These are phyloP conservation scores for Trametes sp. DNA, from an alignment of 1,284 basidiomycete species.

Conservation along the genomic window DNA sequence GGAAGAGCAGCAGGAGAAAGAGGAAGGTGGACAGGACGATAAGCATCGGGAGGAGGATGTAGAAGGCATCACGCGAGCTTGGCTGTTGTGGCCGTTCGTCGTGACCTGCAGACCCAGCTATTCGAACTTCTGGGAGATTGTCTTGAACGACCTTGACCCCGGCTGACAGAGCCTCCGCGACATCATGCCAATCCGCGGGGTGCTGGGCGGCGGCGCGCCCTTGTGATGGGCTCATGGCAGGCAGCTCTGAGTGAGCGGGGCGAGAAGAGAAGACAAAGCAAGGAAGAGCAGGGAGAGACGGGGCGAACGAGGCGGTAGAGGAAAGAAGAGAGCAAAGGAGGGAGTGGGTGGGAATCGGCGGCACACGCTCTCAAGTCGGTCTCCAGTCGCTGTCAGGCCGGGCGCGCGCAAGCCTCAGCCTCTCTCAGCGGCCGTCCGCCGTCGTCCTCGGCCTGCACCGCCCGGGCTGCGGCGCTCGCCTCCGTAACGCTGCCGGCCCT, in stretches of 20 bases:
- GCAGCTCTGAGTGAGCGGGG: not conserved
- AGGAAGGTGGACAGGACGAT: constrained; percentile 93
- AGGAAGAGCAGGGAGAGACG: constrained; percentile 10
- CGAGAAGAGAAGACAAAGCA: constrained; percentile 12
- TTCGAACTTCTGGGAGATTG: constrained; percentile 33
- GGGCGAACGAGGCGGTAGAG: constrained; percentile 7
- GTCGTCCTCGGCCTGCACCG: constrained; percentile 23
- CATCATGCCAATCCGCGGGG: constrained; percentile 29
- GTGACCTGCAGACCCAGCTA: constrained; percentile 29
- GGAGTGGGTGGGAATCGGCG: constrained; percentile 27
- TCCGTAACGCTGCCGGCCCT: not conserved
- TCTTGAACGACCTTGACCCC: constrained; percentile 37
- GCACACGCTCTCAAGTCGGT: constrained; percentile 6
- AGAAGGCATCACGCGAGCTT: constrained; percentile 58
- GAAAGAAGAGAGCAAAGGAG: constrained; percentile 8
- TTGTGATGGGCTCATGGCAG: constrained; percentile 32
- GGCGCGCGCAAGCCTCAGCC: not conserved
- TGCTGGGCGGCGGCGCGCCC: constrained; percentile 17
- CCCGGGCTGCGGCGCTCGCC: constrained; percentile 22
- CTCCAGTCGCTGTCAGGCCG: constrained; percentile 4
- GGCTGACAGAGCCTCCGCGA: constrained; percentile 31
- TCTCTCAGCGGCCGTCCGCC: not conserved
- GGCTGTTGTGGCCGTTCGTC: constrained; percentile 37
- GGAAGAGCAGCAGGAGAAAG: constrained; percentile 89
- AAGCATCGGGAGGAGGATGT: constrained; percentile 89